Conservation (phyloP, 1,284 basidiomycete species). For the Apiotrichum akiyoshidainum region DNA sequence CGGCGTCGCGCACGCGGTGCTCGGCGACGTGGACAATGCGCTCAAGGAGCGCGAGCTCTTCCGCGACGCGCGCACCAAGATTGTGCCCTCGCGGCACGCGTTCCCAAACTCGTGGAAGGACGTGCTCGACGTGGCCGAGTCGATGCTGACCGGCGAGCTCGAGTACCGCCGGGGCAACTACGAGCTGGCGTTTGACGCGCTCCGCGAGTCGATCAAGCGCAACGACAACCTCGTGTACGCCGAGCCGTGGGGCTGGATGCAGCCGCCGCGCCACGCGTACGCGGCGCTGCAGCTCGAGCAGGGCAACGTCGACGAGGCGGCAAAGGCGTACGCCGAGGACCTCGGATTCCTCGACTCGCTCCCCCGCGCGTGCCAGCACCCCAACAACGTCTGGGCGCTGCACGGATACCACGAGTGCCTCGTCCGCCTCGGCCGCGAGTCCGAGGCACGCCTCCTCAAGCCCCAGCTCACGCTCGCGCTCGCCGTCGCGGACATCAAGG, state of each 20-base stretch:
- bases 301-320: constrained; percentile 35
- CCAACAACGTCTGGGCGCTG: constrained; percentile 47
- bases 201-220: constrained; percentile 31
- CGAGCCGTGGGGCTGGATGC: constrained; percentile 48
- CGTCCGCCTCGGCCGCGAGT: constrained; percentile 26
- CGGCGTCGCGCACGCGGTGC: constrained; percentile 33
- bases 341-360: constrained; percentile 35
- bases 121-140: constrained; percentile 35
- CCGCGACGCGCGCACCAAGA: constrained; percentile 14
- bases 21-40: constrained; percentile 24
- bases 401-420: constrained; percentile 47
- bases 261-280: constrained; percentile 44
- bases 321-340: constrained; percentile 37
- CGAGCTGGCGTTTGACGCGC: constrained; percentile 31
- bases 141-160: constrained; percentile 43
- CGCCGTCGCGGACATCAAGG: constrained; percentile 36
- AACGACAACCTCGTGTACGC: constrained; percentile 39
- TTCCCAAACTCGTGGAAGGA: constrained; percentile 37
- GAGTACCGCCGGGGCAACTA: constrained; percentile 37
- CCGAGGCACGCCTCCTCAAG: constrained; percentile 32
- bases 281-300: constrained; percentile 43
- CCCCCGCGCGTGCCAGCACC: constrained; percentile 39
- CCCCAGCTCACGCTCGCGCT: constrained; percentile 34
- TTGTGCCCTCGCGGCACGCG: constrained; percentile 27
- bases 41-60: constrained; percentile 24